Conservation (phyloP, 306 rosid genomes). For the Acmispon strigosus region DNA sequence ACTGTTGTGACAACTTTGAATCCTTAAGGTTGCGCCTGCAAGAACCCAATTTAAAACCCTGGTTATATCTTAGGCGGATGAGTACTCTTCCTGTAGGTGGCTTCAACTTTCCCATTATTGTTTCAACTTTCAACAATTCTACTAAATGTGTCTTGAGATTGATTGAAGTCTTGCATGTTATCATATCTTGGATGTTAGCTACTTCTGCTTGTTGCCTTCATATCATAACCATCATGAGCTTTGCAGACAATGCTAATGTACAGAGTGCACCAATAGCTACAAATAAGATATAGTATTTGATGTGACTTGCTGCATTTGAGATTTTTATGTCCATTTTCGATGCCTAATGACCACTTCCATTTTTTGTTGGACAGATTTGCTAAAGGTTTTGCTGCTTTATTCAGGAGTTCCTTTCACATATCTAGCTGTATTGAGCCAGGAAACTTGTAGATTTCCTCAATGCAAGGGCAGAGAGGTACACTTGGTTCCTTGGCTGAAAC, state of each 20-base stretch:
- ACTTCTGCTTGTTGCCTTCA: neutral
- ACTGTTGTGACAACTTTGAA: too few species aligned
- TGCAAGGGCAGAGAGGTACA: conserved; percentile 97
- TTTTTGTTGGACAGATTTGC: conserved; percentile 39
- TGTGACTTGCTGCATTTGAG: neutral
- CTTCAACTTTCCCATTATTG: neutral
- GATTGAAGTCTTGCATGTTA: neutral
- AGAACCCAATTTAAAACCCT: too few species aligned
- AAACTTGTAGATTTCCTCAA: conserved; percentile 35
- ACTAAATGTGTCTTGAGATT: neutral
- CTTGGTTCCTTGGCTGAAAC: conserved; percentile 75
- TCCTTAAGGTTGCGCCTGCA: too few species aligned
- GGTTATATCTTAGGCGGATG: neutral
- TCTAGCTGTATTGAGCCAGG: conserved; percentile 16
- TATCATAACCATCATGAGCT: neutral
- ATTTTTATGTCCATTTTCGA: neutral
- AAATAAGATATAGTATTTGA: neutral
- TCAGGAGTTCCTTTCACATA: conserved; percentile 21
- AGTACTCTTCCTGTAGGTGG: neutral
- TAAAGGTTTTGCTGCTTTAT: conserved; percentile 11
- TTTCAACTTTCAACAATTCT: neutral
- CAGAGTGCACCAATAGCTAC: neutral
- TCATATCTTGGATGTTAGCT: neutral
- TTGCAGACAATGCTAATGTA: neutral
- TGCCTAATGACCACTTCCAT: conserved; percentile 24